These are phyloP conservation scores for Ulmus americana DNA, from an alignment of 331 rosid species.

Conservation along the genomic window DNA sequence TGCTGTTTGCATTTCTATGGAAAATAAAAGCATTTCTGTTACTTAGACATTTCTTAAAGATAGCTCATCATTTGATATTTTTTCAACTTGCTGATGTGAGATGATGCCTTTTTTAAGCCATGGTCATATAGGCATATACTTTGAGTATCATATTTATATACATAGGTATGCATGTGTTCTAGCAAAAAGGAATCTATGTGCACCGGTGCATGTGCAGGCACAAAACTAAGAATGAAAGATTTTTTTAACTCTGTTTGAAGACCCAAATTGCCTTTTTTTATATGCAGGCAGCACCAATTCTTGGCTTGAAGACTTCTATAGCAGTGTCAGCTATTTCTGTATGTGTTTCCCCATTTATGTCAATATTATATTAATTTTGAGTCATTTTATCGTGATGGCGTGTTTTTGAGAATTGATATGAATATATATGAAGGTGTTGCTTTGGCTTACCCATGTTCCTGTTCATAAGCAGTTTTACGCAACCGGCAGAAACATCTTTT, in stretches of 20 bases:
- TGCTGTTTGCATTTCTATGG: not conserved
- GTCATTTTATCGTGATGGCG: not conserved
- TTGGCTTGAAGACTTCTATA: conserved; percentile 55
- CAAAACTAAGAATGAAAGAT: not conserved
- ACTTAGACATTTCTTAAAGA: not conserved
- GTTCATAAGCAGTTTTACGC: too few relatives aligned
- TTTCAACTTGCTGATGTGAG: not conserved
- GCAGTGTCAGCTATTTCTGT: conserved; percentile 60
- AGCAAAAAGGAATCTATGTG: not conserved
- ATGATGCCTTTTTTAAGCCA: not conserved
- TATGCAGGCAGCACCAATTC: conserved; percentile 62
- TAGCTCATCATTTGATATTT: not conserved
- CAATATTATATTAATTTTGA: conserved; percentile 16
- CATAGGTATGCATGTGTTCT: not conserved
- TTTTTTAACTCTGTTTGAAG: conserved; percentile 1
- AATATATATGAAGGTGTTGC: too few relatives aligned
- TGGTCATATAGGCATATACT: conserved; percentile 1
- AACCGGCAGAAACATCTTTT: too few relatives aligned
- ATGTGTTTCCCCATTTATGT: conserved; percentile 34
- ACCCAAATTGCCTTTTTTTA: conserved; percentile 19
- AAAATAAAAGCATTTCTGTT: not conserved
- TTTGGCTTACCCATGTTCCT: too few relatives aligned
- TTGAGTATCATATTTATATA: not conserved
- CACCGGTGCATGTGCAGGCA: not conserved
- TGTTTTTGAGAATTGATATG: too few relatives aligned